Evolutionary conservation across 768 basidiomycete species (phyloP).

Genomic region (Lactarius pseudohatsudake): DNA sequence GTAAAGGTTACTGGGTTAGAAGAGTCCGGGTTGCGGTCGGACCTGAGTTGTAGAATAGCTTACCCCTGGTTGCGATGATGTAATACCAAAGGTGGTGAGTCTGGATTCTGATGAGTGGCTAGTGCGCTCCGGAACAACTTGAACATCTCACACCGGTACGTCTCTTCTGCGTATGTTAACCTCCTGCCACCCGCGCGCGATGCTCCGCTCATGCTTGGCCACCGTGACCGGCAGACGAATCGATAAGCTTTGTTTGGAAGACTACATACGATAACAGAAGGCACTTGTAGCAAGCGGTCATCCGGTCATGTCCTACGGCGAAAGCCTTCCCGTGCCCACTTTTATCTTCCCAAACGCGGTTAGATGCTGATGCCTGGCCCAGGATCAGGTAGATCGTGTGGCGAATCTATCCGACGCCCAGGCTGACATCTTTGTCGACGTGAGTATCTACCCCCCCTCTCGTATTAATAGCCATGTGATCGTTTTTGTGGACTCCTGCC

Average conservation of each 20-base stretch:
- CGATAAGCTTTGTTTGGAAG: conserved; percentile 3
- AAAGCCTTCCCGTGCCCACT: conserved; percentile 27
- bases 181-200: conserved; percentile 1
- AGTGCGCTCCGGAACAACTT: background rate
- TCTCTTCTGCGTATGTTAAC: conserved; percentile 5
- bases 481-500: conserved; percentile 10
- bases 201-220: conserved; percentile 13
- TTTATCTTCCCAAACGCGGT: conserved; percentile 14
- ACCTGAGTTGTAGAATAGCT: background rate
- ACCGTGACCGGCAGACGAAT: background rate
- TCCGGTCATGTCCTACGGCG: conserved; percentile 28
- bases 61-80: conserved; percentile 4
- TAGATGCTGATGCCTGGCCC: background rate
- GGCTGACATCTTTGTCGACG: conserved; percentile 24
- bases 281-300: conserved; percentile 7
- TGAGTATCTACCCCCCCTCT: conserved; percentile 11
- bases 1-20: background rate
- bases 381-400: conserved; percentile 30
- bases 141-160: conserved; percentile 8
- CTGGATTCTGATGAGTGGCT: background rate
- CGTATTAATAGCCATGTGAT: background rate
- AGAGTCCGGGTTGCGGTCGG: background rate
- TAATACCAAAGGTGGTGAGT: conserved; percentile 7
- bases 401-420: conserved; percentile 31
- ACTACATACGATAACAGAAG: conserved; percentile 13